Evolutionary conservation across 352 stramenopile genomes (phyloP).

Genomic region (Globisporangium ultimum): DNA sequence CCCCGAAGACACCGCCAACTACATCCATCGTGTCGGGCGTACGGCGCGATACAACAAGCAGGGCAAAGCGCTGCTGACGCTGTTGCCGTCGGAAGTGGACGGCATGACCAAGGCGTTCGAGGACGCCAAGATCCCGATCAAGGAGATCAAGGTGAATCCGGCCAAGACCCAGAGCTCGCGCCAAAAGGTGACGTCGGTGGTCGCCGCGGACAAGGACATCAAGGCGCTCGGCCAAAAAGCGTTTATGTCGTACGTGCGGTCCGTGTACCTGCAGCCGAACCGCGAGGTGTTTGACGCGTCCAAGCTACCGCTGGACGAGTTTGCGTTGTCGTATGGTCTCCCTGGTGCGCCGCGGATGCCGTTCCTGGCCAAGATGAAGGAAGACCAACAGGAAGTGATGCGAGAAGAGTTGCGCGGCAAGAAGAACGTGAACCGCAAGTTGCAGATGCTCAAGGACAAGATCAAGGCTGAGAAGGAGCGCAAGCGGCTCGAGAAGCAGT

Average conservation of each 20-base stretch:
- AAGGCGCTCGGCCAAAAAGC: slow-evolving; percentile 96
- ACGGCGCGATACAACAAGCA: slow-evolving; percentile 95
- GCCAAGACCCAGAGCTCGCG: slow-evolving; percentile 92
- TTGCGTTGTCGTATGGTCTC: slow-evolving; percentile 93
- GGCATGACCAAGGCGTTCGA: slow-evolving; percentile 85
- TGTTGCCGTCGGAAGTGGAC: slow-evolving; percentile 90
- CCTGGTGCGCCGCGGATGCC: slow-evolving; percentile 90
- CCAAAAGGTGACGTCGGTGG: slow-evolving; percentile 90
- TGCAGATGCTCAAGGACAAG: slow-evolving; percentile 97
- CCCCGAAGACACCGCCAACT: slow-evolving; percentile 96
- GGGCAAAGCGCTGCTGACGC: slow-evolving; percentile 91
- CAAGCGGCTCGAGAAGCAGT: slow-evolving; percentile 86
- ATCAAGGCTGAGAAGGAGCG: slow-evolving; percentile 96
- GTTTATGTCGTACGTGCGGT: slow-evolving; percentile 98
- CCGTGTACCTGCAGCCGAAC: slow-evolving; percentile 94
- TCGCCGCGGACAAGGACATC: slow-evolving; percentile 92
- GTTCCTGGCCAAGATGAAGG: slow-evolving; percentile 88
- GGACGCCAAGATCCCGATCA: slow-evolving; percentile 94
- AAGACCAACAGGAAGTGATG: slow-evolving; percentile 67
- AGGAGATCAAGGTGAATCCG: slow-evolving; percentile 96
- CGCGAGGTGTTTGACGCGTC: slow-evolving; percentile 93
- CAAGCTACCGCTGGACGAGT: slow-evolving; percentile 90
- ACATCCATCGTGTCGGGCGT: slow-evolving; percentile 98
- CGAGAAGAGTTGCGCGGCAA: slow-evolving; percentile 86
- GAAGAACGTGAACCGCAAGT: slow-evolving; percentile 97